Evolutionary conservation across 805 yeast genomes (phyloP).

Genomic region (Sugiyamaella chiloensis): DNA sequence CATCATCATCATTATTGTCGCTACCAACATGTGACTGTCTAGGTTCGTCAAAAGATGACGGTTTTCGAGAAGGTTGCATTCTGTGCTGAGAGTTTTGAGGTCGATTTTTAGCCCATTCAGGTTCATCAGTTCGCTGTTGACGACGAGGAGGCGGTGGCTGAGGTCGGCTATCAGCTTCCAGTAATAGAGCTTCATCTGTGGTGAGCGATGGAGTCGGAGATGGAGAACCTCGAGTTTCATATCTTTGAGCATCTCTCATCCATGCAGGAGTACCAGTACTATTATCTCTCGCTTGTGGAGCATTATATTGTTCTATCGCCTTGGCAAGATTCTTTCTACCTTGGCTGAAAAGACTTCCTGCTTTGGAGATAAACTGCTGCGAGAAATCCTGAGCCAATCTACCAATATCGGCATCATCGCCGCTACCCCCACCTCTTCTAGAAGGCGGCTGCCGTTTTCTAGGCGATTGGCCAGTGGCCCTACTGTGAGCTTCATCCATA

Average conservation of each 20-base stretch:
- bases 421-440: not conserved
- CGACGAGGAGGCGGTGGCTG: constrained; percentile 10
- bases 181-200: constrained; percentile 16
- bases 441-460: constrained; percentile 13
- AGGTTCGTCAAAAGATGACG: not conserved
- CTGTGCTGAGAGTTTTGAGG: not conserved
- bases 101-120: not conserved
- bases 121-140: not conserved
- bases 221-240: constrained; percentile 44
- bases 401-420: constrained; percentile 32
- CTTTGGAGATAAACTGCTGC: constrained; percentile 53
- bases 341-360: constrained; percentile 54
- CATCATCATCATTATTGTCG: too few species aligned
- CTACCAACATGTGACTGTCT: not conserved
- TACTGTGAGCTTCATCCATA: constrained; percentile 54
- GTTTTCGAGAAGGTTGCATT: not conserved
- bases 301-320: constrained; percentile 58
- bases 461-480: constrained; percentile 12
- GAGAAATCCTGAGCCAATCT: constrained; percentile 52
- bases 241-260: constrained; percentile 45
- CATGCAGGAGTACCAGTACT: constrained; percentile 68
- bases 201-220: constrained; percentile 32
- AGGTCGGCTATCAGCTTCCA: constrained; percentile 13
- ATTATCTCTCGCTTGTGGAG: constrained; percentile 31
- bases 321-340: constrained; percentile 60